Evolutionary conservation across 495 filamentous ascomycete genomes (phyloP), one percentile per base, ranked within the genome.

Genomic region (Mycothermus thermophilus): DNA sequence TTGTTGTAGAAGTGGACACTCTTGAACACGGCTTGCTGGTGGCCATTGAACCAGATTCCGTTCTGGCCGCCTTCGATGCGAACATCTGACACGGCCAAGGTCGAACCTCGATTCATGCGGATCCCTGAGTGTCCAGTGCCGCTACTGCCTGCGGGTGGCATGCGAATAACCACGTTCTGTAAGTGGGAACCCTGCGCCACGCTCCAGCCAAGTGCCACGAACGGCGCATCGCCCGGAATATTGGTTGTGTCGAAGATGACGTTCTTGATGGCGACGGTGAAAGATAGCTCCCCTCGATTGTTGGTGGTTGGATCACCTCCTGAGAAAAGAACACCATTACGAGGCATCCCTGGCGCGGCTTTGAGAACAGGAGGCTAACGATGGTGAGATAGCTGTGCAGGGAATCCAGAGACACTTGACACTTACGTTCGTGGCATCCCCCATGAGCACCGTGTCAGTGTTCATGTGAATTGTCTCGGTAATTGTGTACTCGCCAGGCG

Each of bases 1-100:
- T 69, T 69, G 4, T 61, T 51, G 35, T 51, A 59, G 43, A 84
- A 76, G 22, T 60, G 64, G 18, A 85, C 54, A 44, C 75, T 73
- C 31, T 77, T 74, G 56, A 74, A 79, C 1, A 75, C 71, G 32
- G 76, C 82, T 44, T 84, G 80, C 49, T 84, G 80, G 40, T 80
- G 58, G 2, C 57, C 81, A 31, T 77, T 69, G 27, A 79, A 43
- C 42, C 64, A 65, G 27, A 71, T 66, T 14, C 72, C 60, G 14
- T 59, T 60, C 52, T 62, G 41, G 1, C 59, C 59, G 19, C 35
- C 29, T 31, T 60, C 56, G 18, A 63, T 43, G n/a, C 56, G 50
- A 14, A 58, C 49, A 12, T 57, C 50, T 3, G 51, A 12, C 38
- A 52, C 34, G 38, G 59, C 47, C 35, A 61, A 44, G 31, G 66